These are phyloP conservation scores for Torulaspora maleeae DNA, from an alignment of 805 yeast genomes.

Conservation along the genomic window DNA sequence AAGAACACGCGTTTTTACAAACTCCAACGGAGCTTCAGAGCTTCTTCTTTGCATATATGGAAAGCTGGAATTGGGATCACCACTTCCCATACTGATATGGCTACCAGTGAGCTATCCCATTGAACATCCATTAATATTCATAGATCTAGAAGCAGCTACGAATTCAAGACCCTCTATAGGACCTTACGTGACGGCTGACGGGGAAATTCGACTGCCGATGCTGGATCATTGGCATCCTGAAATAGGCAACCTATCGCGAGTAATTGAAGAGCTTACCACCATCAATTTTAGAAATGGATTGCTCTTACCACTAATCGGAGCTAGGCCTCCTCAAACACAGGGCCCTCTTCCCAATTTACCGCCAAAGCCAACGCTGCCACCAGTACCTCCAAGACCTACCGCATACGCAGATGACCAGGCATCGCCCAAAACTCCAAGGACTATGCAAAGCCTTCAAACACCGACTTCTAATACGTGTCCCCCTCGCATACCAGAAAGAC, in stretches of 20 bases:
- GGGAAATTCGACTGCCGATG: slow-evolving; percentile 65
- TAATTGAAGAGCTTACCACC: slow-evolving; percentile 13
- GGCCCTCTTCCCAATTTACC: slow-evolving; percentile 9
- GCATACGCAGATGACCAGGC: neutral
- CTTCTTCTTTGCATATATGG: slow-evolving; percentile 66
- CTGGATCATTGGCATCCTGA: slow-evolving; percentile 52
- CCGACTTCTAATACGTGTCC: slow-evolving; percentile 37
- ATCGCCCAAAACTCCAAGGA: slow-evolving; percentile 3
- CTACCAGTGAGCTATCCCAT: slow-evolving; percentile 67
- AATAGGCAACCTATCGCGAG: slow-evolving; percentile 11
- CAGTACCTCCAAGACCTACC: slow-evolving; percentile 7
- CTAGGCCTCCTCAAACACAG: slow-evolving; percentile 11
- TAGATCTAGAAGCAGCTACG: slow-evolving; percentile 47
- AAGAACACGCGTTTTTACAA: slow-evolving; percentile 60
- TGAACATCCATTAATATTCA: slow-evolving; percentile 61
- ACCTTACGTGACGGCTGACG: slow-evolving; percentile 64
- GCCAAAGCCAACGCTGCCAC: slow-evolving; percentile 12
- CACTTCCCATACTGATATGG: slow-evolving; percentile 70
- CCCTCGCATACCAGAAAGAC: slow-evolving; percentile 13
- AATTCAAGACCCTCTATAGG: slow-evolving; percentile 49
- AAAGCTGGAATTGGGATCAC: slow-evolving; percentile 30
- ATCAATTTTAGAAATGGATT: slow-evolving; percentile 7
- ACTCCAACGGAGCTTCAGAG: slow-evolving; percentile 52
- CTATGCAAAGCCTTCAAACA: neutral
- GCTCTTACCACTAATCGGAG: neutral